Conservation (phyloP, 2,329 filamentous ascomycete species). For the Cladosporium sp. region DNA sequence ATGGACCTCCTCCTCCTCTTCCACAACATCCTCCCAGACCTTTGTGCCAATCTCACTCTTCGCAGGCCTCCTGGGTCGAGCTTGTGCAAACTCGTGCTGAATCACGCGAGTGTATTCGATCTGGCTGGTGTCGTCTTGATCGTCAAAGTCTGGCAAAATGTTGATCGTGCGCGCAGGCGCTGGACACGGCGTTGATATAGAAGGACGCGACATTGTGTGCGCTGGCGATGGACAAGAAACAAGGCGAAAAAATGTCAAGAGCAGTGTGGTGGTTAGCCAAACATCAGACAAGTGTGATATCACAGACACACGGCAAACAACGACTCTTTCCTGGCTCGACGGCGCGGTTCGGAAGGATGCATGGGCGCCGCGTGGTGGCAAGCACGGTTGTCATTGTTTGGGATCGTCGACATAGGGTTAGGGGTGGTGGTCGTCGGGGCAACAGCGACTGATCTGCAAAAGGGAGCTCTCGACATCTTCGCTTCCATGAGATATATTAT, state of each 20-base stretch:
- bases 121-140: slow-evolving; percentile 28
- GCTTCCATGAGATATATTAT: background rate
- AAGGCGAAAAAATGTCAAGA: background rate
- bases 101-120: slow-evolving; percentile 37
- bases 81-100: slow-evolving; percentile 31
- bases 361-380: background rate
- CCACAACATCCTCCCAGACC: slow-evolving; percentile 38
- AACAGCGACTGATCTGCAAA: background rate
- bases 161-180: slow-evolving; percentile 24
- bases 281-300: background rate
- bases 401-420: background rate
- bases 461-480: background rate
- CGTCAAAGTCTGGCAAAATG: slow-evolving; percentile 9
- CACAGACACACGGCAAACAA: background rate
- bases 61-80: slow-evolving; percentile 29
- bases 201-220: slow-evolving; percentile 27
- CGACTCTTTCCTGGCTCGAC: slow-evolving; percentile 2
- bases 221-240: background rate
- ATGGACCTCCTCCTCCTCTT: slow-evolving; percentile 29
- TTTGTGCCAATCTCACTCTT: slow-evolving; percentile 27
- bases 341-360: slow-evolving; percentile 10
- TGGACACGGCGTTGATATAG: slow-evolving; percentile 32
- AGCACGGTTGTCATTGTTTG: slow-evolving; percentile 7
- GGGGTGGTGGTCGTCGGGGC: background rate
- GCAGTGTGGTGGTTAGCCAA: background rate